Conservation (phyloP, 2,329 filamentous ascomycete species). For the Domatiomyces globalis region DNA sequence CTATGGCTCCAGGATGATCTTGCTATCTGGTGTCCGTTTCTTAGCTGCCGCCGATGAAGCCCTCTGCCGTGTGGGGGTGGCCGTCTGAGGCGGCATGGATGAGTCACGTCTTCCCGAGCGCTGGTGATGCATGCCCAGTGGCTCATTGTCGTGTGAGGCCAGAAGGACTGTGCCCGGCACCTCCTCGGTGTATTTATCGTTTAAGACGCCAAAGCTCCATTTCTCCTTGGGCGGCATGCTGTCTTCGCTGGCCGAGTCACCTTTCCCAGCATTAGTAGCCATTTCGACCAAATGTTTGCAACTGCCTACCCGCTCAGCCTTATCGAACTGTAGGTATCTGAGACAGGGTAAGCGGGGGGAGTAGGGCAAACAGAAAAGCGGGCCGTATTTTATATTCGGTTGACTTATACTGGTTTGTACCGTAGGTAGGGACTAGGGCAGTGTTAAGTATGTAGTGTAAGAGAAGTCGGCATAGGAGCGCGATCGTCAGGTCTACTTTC, state of each 20-base stretch:
- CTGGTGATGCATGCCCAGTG: conserved; percentile 47
- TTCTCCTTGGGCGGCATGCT: conserved; percentile 21
- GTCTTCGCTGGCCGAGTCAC: neutral
- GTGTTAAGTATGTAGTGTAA: neutral
- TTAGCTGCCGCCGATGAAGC: conserved; percentile 24
- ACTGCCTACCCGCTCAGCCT: neutral
- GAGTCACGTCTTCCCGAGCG: conserved; percentile 29
- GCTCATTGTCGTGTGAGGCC: conserved; percentile 47
- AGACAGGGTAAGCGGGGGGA: neutral
- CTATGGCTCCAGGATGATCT: conserved; percentile 79
- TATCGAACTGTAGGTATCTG: neutral
- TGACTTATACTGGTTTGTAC: neutral
- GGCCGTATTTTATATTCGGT: neutral
- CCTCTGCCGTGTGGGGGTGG: conserved; percentile 1
- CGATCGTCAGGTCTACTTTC: neutral
- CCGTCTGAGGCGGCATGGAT: conserved; percentile 32
- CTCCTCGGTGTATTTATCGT: conserved; percentile 66
- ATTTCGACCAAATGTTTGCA: neutral
- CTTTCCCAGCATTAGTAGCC: neutral
- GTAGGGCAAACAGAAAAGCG: neutral
- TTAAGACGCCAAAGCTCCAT: conserved; percentile 64
- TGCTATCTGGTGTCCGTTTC: conserved; percentile 69
- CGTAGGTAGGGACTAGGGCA: neutral
- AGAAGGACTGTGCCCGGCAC: conserved; percentile 60
- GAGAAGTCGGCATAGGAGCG: neutral